Evolutionary conservation across 768 basidiomycete species (phyloP).

Genomic region (Phanerodontia chrysosporium): DNA sequence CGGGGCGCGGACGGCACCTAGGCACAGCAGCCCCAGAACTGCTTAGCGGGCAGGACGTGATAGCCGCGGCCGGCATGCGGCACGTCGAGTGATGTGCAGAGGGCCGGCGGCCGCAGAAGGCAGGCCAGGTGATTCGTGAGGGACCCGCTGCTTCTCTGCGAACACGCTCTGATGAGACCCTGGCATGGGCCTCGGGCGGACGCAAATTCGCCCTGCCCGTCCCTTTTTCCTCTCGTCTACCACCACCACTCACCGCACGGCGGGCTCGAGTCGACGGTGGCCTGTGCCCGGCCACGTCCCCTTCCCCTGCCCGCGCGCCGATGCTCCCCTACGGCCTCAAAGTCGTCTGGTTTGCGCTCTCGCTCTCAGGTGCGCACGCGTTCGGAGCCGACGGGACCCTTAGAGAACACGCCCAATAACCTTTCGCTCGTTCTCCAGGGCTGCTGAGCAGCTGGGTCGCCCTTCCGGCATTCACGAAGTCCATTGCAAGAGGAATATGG

Average conservation of each 20-base stretch:
- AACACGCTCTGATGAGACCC: not conserved
- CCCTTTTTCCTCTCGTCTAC: constrained; percentile 3
- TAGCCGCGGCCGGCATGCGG: constrained; percentile 13
- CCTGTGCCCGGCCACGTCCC: not conserved
- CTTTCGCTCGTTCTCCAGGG: constrained; percentile 32
- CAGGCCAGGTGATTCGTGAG: not conserved
- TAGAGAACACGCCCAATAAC: not conserved
- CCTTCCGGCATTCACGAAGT: constrained; percentile 40
- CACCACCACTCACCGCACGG: constrained; percentile 6
- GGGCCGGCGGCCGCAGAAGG: not conserved
- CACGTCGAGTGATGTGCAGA: not conserved
- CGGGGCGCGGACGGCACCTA: not conserved
- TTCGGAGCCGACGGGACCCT: not conserved
- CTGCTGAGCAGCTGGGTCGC: constrained; percentile 47
- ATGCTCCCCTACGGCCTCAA: constrained; percentile 59
- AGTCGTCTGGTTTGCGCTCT: constrained; percentile 55
- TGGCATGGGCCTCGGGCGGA: not conserved
- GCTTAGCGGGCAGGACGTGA: constrained; percentile 3
- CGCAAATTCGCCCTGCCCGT: not conserved
- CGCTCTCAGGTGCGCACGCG: constrained; percentile 41
- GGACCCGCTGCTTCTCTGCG: not conserved
- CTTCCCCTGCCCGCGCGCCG: constrained; percentile 2
- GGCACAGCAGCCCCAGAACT: not conserved
- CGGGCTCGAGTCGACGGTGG: not conserved
- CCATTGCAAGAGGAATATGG: constrained; percentile 41